These are phyloP conservation scores for Botrytis fragariae DNA, from an alignment of 2,329 filamentous ascomycete genomes.

Conservation along the genomic window DNA sequence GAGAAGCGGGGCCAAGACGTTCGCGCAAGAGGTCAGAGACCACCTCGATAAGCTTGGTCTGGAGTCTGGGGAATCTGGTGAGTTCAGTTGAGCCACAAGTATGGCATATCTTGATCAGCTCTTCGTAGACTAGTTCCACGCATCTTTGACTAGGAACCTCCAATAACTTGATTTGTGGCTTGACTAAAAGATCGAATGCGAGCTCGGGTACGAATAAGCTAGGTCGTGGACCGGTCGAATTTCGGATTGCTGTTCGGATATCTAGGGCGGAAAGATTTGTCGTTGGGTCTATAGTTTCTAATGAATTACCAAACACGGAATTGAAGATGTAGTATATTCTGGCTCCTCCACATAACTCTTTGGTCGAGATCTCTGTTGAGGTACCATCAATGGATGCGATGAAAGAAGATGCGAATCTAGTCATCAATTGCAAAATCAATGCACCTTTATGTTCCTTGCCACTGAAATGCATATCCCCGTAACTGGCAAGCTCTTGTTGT, in stretches of 20 bases:
- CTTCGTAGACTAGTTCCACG: constrained; percentile 96
- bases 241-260: constrained; percentile 94
- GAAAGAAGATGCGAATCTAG: constrained; percentile 94
- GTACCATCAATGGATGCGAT: constrained; percentile 99
- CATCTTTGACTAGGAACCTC: constrained; percentile 94
- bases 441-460: constrained; percentile 96
- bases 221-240: constrained; percentile 92
- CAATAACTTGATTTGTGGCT: constrained; percentile 95
- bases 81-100: constrained; percentile 96
- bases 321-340: constrained; percentile 40
- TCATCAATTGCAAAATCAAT: constrained; percentile 95
- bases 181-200: constrained; percentile 95
- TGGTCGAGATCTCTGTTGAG: constrained; percentile 96
- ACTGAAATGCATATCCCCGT: constrained; percentile 95
- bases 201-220: constrained; percentile 97
- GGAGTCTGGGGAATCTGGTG: constrained; percentile 84
- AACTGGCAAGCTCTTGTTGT: constrained; percentile 95
- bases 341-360: constrained; percentile 51
- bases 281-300: constrained; percentile 95
- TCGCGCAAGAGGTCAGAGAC: constrained; percentile 94
- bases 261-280: constrained; percentile 92
- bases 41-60: constrained; percentile 96
- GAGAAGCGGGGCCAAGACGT: constrained; percentile 81
- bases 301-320: constrained; percentile 76
- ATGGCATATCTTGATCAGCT: constrained; percentile 98